Base-by-base conservation (phyloP, 148 eudicot genomes). In the Gaultheria prostrata region DNA sequence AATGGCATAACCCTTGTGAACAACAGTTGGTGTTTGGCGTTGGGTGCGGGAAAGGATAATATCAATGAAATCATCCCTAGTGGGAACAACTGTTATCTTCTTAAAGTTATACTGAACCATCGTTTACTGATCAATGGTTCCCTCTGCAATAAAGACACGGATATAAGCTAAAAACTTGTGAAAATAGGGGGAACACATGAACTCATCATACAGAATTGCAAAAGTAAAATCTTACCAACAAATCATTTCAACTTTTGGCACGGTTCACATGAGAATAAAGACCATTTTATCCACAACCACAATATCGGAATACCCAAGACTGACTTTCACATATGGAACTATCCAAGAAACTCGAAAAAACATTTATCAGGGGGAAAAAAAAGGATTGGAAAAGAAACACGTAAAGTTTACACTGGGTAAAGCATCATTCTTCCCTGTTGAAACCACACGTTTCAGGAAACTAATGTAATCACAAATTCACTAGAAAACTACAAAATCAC, bases 1-100 rank as follows among this genome's bases (percentile, higher is more conserved):
- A 50, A 95, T 93, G 26, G 98, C 98, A 90, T 95, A 94, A 17
- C 98, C 98, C 89, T 95, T 95, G 90, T 95, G 98, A 32, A 95
- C 98, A 39, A 92, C 95, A 1, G 98, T 95, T 0, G 98, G 98
- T 28, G 98, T 95, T 84, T 92, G 96, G 1, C 98, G 89, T 77
- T 94, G 98, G 15, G 98, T 94, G 33, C 98, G 90, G 28, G 98
- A 94, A 12, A 95, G 95, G 76, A 95, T 93, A 63, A 94, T 95
- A 87, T 94, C 95, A 35, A 95, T 76, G 85, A 95, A 91, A 24
- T 95, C 98, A 88, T 95, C 92, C 88, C 93, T 95, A 79, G 88
- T 91, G 82, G 98, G 98, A 69, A 95, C 98, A 51, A 91, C 93
- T 1, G 98, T 95, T 35, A 95, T 95, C 87, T 93, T 95, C 86